Conservation (phyloP, 148 eudicot species). For the Persicaria tinctoria region DNA sequence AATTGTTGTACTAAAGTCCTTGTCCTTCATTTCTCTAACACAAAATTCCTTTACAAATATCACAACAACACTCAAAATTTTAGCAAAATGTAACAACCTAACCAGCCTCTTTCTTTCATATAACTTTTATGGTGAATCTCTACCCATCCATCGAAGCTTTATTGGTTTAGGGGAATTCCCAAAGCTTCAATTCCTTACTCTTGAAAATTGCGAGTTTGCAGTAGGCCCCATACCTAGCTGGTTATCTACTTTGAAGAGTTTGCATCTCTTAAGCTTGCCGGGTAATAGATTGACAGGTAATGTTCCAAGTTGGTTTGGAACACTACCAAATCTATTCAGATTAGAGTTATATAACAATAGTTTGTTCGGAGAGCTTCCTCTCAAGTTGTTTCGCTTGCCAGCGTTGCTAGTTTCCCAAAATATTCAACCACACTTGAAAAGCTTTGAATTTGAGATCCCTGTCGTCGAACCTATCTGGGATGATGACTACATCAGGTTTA, state of each 20-base stretch:
- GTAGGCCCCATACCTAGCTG: neutral
- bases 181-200: neutral
- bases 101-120: neutral
- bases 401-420: neutral
- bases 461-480: neutral
- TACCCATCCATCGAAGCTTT: neutral
- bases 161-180: neutral
- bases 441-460: neutral
- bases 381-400: neutral
- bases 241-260: slow-evolving; percentile 4
- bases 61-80: neutral
- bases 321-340: neutral
- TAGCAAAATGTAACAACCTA: neutral
- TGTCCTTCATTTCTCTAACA: neutral
- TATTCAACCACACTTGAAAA: neutral
- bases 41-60: neutral
- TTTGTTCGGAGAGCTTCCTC: neutral
- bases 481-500: neutral
- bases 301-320: neutral
- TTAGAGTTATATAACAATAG: neutral
- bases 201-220: neutral
- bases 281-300: neutral
- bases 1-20: neutral
- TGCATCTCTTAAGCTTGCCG: neutral
- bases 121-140: neutral